Evolutionary conservation across 176 grass and related monocot genomes (phyloP), one percentile per base, ranked within the genome.

Genomic region (Microstegium vimineum): DNA sequence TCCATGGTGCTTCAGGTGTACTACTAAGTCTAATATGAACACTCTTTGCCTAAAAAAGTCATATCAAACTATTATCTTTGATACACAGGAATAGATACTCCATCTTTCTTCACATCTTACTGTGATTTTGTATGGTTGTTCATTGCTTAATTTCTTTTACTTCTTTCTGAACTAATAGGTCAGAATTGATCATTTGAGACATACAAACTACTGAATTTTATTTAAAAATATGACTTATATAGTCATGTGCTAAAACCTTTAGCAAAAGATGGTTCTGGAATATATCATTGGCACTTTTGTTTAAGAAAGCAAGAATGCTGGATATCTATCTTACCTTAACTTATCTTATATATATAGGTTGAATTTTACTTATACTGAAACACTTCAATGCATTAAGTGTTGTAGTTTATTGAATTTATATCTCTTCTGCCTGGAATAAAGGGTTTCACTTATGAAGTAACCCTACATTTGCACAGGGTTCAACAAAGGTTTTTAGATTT

Each of bases 1-100:
- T 98, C 95, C 77, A 98, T 98, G 92, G n/a, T 89, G 47, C 18
- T 89, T 91, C 90, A 41, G 90, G 94, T 74, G 95, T 36, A 80
- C 35, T 42, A 71, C 84, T 25, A 67, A 77, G 46, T 82, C 28
- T 73, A 37, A 22, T 37, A 67, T 32, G n/a, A 35, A 82, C 69
- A 64, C 45, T 31, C 8, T 57, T n/a, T 8, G 1, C 51, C 51
- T 56, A 56, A 56, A 56, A n/a, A 56, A n/a, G 10, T 56, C 8
- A 17, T 60, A 52, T 46, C 42, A 82, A 74, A 64, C 36, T 30
- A 71, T 47, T 68, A 65, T 65, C 16, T 27, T 82, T 90, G 23
- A 65, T 37, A 66, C 57, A 64, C 22, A 81, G n/a, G 23, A 67
- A 54, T 14, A 81, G 68, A 73, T 70, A 61, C 20, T 71, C 5